Evolutionary conservation across 2,329 filamentous ascomycete species (phyloP), one percentile per base, ranked within the genome.

Genomic region (Epichloe sp.): DNA sequence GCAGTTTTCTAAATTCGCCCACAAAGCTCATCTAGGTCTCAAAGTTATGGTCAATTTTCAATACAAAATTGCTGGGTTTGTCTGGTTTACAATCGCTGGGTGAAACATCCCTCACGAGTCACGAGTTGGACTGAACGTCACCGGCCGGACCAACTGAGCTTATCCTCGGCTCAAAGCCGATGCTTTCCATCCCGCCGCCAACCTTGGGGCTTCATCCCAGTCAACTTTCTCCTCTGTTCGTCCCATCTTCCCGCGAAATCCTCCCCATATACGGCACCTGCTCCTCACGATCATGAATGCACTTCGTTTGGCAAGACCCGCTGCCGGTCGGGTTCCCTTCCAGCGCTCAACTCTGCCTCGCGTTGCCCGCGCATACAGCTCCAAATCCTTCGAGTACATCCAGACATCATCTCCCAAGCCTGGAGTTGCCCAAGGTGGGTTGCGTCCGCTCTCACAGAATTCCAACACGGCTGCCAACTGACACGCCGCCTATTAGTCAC

Each of bases 341-440:
- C 76, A 77, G 60, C 68, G 74, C 42, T 73, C 72, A 48, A 76
- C 76, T 42, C 70, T 83, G 37, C 80, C 82, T 44, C 72, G 75
- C 49, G 65, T 80, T 47, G 65, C 70, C 54, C 75, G 79, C 48
- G 68, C 69, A 55, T 78, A 76, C 56, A 78, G 75, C 52, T 74
- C 76, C 50, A 69, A 66, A 56, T 65, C 68, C 50, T 96, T 94
- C 69, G 86, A 96, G 64, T 84, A 85, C 69, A 83, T 97, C 59
- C 74, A 93, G 59, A 82, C 88, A 48, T 88, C 87, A 17, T 81
- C 80, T 58, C 91, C 91, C 10, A 86, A 85, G 68, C 85, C 87
- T n/a, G 89, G 90, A 48, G 90, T 98, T 52, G 88, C 87, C 2
- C 79, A 95, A 71, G 86, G 91, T 95, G 76, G 56, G 72, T 49